These are phyloP conservation scores for Zygotorulaspora danielsina DNA, from an alignment of 805 yeast species.

Conservation along the genomic window DNA sequence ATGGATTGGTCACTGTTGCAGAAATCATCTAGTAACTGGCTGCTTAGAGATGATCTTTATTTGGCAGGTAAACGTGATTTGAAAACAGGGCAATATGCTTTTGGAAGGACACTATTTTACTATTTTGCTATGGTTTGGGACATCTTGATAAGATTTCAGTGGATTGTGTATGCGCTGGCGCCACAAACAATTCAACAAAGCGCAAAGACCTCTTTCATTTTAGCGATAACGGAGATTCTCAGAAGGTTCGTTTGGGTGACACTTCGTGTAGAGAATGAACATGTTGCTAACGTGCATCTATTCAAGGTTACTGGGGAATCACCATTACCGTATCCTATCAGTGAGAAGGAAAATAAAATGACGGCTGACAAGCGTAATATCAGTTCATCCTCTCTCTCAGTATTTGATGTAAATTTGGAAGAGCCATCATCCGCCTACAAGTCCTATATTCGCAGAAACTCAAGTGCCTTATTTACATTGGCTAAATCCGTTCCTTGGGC, in stretches of 20 bases:
- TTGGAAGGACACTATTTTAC: constrained; percentile 45
- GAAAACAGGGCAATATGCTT: constrained; percentile 33
- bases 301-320: constrained; percentile 85
- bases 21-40: constrained; percentile 48
- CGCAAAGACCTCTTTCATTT: constrained; percentile 76
- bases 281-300: constrained; percentile 79
- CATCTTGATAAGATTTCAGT: constrained; percentile 74
- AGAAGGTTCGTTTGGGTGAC: constrained; percentile 87
- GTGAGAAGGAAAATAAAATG: constrained; percentile 12
- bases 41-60: constrained; percentile 69
- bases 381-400: constrained; percentile 9
- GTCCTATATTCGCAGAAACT: constrained; percentile 23
- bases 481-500: constrained; percentile 60
- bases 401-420: constrained; percentile 9
- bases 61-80: constrained; percentile 43
- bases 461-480: constrained; percentile 25
- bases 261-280: constrained; percentile 95
- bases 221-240: constrained; percentile 76
- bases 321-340: constrained; percentile 68
- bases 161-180: constrained; percentile 86
- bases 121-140: constrained; percentile 72
- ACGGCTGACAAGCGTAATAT: constrained; percentile 2
- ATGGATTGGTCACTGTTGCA: constrained; percentile 96
- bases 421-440: constrained; percentile 26
- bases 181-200: constrained; percentile 77